These are phyloP conservation scores for Aspergillus sclerotiicarbonarius DNA, from an alignment of 495 filamentous ascomycete species.

Conservation along the genomic window DNA sequence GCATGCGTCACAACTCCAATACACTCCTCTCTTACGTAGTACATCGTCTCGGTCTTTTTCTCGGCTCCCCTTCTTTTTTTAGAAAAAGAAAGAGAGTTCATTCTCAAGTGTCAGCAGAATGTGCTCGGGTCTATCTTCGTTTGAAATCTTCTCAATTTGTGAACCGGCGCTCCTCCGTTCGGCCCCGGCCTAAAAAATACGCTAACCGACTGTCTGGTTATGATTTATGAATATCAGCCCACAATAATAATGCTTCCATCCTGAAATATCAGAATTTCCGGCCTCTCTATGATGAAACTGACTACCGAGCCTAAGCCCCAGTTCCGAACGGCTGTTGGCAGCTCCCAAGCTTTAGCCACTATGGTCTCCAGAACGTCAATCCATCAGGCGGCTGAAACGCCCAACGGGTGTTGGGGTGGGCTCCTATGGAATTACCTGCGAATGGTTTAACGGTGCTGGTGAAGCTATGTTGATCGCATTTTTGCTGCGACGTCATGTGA, in stretches of 20 bases:
- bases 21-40: not conserved
- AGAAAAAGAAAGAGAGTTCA: not conserved
- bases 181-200: not conserved
- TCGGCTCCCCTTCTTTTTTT: no score
- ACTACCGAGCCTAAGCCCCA: not conserved
- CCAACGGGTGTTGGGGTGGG: not conserved
- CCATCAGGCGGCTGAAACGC: constrained; percentile 9
- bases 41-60: not conserved
- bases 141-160: not conserved
- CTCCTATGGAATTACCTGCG: not conserved
- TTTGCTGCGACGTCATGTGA: not conserved
- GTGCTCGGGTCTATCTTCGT: not conserved
- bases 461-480: not conserved
- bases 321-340: not conserved
- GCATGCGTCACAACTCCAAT: not conserved
- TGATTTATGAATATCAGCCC: not conserved
- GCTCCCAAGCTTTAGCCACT: not conserved
- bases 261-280: not conserved
- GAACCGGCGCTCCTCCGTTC: not conserved
- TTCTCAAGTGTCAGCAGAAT: not conserved
- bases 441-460: not conserved
- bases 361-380: constrained; percentile 4
- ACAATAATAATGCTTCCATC: not conserved
- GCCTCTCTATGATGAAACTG: not conserved
- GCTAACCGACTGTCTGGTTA: not conserved